Conservation (phyloP, 768 basidiomycete species). For the Tylopilus balloui region DNA sequence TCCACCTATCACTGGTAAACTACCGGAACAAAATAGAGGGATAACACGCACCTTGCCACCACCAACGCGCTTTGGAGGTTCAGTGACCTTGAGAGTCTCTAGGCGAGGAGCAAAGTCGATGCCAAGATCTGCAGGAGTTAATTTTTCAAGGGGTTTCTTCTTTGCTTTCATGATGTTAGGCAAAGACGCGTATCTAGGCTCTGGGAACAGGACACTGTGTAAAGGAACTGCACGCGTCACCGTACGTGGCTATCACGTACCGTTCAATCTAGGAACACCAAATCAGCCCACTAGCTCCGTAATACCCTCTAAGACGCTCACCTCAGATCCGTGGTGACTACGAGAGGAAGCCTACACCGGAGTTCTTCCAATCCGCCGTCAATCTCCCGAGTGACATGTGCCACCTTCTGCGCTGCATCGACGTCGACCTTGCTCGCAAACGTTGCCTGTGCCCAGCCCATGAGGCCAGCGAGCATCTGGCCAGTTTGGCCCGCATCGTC, state of each 20-base stretch:
- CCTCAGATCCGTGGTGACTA: conserved; percentile 93
- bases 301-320: conserved; percentile 36
- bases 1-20: conserved; percentile 46
- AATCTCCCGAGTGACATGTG: conserved; percentile 79
- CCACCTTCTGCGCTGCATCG: conserved; percentile 57
- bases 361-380: conserved; percentile 92
- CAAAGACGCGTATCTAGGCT: conserved; percentile 95
- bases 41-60: conserved; percentile 71
- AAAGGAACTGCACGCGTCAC: background rate
- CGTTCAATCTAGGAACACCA: conserved; percentile 55
- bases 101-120: conserved; percentile 80
- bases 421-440: conserved; percentile 88
- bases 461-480: conserved; percentile 92
- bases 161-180: conserved; percentile 99
- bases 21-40: background rate
- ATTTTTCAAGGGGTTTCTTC: conserved; percentile 91
- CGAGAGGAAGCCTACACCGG: conserved; percentile 69
- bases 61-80: conserved; percentile 87
- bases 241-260: conserved; percentile 34
- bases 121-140: conserved; percentile 73
- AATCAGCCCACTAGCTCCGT: background rate
- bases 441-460: conserved; percentile 92
- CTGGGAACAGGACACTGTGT: conserved; percentile 36
- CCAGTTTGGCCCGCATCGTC: conserved; percentile 95
- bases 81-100: conserved; percentile 82